Percentiles rank a stretch among this genome's conserved stretches.
Evolutionary conservation across 2,329 filamentous ascomycete species (phyloP).

Genomic region (Penicillium sp.): DNA sequence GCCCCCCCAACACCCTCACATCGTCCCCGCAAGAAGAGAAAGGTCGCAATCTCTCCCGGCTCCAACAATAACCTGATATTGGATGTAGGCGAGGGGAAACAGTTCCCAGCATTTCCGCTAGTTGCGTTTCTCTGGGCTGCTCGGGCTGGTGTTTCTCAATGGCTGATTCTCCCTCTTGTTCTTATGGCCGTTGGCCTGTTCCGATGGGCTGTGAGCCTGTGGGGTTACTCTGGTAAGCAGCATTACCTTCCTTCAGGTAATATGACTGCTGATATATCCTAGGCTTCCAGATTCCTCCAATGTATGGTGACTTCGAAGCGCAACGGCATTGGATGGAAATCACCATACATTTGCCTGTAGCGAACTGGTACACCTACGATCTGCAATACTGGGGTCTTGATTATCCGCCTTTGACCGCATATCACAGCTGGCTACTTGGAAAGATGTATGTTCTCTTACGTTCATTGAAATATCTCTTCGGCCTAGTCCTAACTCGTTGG

Average conservation of each 20-base stretch:
- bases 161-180: constrained; percentile 83
- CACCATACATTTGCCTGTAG: constrained; percentile 81
- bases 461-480: background rate
- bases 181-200: constrained; percentile 90
- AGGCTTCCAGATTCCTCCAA: constrained; percentile 79
- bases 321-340: constrained; percentile 99
- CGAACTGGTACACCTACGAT: constrained; percentile 98
- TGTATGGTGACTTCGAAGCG: constrained; percentile 97
- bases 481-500: constrained; percentile 13
- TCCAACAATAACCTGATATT: constrained; percentile 45
- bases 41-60: constrained; percentile 34
- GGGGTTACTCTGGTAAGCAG: constrained; percentile 85
- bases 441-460: constrained; percentile 59
- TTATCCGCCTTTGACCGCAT: constrained; percentile 95
- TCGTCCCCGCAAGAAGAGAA: constrained; percentile 49
- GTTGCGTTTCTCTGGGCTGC: constrained; percentile 94
- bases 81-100: constrained; percentile 46
- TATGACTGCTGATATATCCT: constrained; percentile 10
- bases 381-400: constrained; percentile 97
- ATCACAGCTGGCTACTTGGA: constrained; percentile 95
- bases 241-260: background rate
- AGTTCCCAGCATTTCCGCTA: constrained; percentile 76
- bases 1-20: constrained; percentile 34
- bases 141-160: constrained; percentile 78
- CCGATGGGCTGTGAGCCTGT: constrained; percentile 86